A percentile compares a stretch with the other conserved stretches of the same genome.
Conservation (phyloP, 2,329 filamentous ascomycete species). For the Pseudogymnoascus sp. region DNA sequence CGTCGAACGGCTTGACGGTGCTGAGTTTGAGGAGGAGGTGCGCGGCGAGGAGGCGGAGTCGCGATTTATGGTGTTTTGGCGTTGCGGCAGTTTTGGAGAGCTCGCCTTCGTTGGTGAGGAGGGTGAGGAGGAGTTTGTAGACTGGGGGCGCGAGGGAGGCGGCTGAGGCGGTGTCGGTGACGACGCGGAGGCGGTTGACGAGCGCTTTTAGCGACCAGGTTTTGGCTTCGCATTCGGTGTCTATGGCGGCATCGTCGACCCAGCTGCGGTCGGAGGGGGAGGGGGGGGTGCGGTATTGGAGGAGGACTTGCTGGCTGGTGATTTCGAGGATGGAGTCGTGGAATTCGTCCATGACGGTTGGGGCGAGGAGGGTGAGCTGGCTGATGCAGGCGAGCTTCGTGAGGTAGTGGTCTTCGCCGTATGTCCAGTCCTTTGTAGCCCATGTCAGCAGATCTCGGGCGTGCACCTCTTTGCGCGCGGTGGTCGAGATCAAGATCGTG, state of each 20-base stretch:
- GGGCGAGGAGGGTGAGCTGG: constrained; percentile 67
- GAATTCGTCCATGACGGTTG: constrained; percentile 62
- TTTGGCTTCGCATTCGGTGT: constrained; percentile 78
- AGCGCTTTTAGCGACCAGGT: constrained; percentile 75
- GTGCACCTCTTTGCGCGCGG: constrained; percentile 73
- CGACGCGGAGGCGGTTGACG: constrained; percentile 71
- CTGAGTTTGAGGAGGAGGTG: constrained; percentile 79
- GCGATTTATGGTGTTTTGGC: constrained; percentile 66
- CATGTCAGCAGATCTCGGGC: constrained; percentile 75
- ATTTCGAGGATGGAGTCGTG: constrained; percentile 74
- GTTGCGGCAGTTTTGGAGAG: constrained; percentile 68
- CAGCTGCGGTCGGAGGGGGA: constrained; percentile 51
- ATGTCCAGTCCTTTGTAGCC: constrained; percentile 64
- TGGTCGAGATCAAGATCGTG: constrained; percentile 68
- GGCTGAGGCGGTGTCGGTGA: constrained; percentile 41
- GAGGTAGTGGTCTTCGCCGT: constrained; percentile 65
- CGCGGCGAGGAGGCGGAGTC: constrained; percentile 74
- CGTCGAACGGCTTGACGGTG: constrained; percentile 65
- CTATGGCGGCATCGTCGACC: constrained; percentile 58
- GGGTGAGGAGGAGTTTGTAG: constrained; percentile 68
- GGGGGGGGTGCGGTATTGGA: constrained; percentile 58
- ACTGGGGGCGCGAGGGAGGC: constrained; percentile 58
- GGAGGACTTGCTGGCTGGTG: constrained; percentile 64
- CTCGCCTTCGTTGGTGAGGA: constrained; percentile 71
- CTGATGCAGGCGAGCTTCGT: constrained; percentile 63